Evolutionary conservation across 805 yeast genomes (phyloP).

Genomic region (Cyberlindnera euphorbiiphila): DNA sequence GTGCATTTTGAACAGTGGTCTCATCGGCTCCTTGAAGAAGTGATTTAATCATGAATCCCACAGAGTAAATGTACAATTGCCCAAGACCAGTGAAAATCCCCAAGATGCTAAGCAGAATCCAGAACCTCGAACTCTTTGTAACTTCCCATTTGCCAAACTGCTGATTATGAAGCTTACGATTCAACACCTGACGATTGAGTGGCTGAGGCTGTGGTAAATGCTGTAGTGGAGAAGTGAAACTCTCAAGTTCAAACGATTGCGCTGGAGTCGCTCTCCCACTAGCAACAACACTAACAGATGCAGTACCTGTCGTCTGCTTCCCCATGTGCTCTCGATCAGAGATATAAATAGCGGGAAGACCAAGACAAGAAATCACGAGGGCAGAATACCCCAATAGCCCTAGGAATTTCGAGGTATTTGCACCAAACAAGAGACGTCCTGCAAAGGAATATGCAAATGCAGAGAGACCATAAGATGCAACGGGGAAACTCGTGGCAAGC

Average conservation of each 20-base stretch:
- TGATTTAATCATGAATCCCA: slow-evolving; percentile 65
- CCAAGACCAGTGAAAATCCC: slow-evolving; percentile 63
- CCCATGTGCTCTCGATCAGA: slow-evolving; percentile 19
- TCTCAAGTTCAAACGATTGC: slow-evolving; percentile 20
- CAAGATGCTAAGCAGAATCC: slow-evolving; percentile 46
- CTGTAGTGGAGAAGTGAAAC: slow-evolving; percentile 1
- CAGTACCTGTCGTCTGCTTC: slow-evolving; percentile 5
- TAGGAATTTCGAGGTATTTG: slow-evolving; percentile 48
- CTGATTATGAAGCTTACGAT: slow-evolving; percentile 4
- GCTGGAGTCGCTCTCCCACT: slow-evolving; percentile 7
- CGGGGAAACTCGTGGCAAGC: slow-evolving; percentile 70
- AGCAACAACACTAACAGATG: background rate
- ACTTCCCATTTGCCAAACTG: slow-evolving; percentile 18
- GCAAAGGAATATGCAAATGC: slow-evolving; percentile 63
- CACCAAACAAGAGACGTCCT: slow-evolving; percentile 49
- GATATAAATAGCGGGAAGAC: slow-evolving; percentile 41
- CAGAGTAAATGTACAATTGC: slow-evolving; percentile 70
- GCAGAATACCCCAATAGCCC: slow-evolving; percentile 43
- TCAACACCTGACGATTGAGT: background rate
- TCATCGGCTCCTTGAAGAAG: slow-evolving; percentile 29
- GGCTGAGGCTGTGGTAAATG: background rate
- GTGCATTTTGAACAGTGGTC: slow-evolving; percentile 43
- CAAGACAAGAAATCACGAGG: slow-evolving; percentile 37
- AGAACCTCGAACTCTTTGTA: slow-evolving; percentile 36
- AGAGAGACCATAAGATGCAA: slow-evolving; percentile 70